Percentiles rank a stretch among this genome's conserved stretches.
Evolutionary conservation across 352 stramenopile species (phyloP).

Genomic region (Blastocystis sp.): DNA sequence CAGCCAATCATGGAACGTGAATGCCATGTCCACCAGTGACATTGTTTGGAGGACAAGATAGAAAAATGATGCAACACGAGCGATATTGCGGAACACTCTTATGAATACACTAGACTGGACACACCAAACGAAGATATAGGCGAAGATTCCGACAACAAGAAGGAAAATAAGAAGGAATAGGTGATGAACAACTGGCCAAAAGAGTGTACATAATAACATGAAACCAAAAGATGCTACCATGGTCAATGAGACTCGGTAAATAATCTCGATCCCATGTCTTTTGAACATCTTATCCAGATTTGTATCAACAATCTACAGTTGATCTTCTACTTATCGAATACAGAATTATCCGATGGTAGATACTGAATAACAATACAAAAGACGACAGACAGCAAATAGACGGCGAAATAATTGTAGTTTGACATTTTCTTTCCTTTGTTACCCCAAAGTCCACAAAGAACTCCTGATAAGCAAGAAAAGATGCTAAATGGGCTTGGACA

Average conservation of each 20-base stretch:
- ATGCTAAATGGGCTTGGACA: background rate
- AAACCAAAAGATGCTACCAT: background rate
- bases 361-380: background rate
- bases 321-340: background rate
- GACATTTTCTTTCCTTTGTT: conserved; percentile 28
- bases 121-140: background rate
- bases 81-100: background rate
- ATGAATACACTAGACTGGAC: background rate
- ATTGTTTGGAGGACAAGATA: background rate
- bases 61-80: background rate
- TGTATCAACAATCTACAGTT: background rate
- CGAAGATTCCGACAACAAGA: background rate
- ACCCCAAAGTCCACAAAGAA: background rate
- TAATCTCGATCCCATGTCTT: conserved; percentile 9
- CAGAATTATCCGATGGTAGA: background rate
- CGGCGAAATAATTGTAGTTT: conserved; percentile 4
- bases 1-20: conserved; percentile 8
- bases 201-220: background rate
- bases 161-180: conserved; percentile 18
- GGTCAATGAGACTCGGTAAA: background rate
- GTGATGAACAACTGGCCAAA: background rate
- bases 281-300: conserved; percentile 19
- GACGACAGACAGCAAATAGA: background rate
- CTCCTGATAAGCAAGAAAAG: background rate
- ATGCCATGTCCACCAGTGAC: background rate